Evolutionary conservation across 2,329 filamentous ascomycete species (phyloP).

Genomic region (Colletotrichum sp.): DNA sequence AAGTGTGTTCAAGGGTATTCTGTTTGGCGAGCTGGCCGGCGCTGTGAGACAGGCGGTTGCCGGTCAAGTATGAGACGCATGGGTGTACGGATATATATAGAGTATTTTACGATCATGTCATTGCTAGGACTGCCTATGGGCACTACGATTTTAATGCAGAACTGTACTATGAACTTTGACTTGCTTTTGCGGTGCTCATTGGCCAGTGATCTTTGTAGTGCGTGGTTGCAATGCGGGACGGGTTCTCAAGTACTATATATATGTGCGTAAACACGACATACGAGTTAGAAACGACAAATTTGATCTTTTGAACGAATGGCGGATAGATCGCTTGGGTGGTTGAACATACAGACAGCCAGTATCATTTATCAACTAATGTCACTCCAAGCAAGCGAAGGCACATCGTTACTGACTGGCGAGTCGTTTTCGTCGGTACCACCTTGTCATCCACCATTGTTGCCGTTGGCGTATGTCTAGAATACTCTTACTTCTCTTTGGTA

Average conservation of each 20-base stretch:
- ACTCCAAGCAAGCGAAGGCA: no score
- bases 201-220: not conserved
- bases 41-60: constrained; percentile 58
- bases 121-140: not conserved
- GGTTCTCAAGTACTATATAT: not conserved
- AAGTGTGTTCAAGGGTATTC: constrained; percentile 74
- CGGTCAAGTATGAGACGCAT: not conserved
- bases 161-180: not conserved
- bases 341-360: no score
- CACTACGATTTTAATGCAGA: constrained; percentile 12
- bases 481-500: no score
- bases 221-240: not conserved
- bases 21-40: constrained; percentile 77
- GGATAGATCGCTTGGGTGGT: no score
- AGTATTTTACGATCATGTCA: constrained; percentile 3
- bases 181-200: not conserved
- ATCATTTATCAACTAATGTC: no score
- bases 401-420: no score
- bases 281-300: no score
- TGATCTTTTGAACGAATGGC: no score
- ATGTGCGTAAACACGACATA: no score
- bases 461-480: no score
- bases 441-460: no score
- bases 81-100: not conserved
- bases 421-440: no score